phyloP scores from a whole-genome alignment of 495 filamentous ascomycete species.

The Tuber umbilicatum region DNA sequence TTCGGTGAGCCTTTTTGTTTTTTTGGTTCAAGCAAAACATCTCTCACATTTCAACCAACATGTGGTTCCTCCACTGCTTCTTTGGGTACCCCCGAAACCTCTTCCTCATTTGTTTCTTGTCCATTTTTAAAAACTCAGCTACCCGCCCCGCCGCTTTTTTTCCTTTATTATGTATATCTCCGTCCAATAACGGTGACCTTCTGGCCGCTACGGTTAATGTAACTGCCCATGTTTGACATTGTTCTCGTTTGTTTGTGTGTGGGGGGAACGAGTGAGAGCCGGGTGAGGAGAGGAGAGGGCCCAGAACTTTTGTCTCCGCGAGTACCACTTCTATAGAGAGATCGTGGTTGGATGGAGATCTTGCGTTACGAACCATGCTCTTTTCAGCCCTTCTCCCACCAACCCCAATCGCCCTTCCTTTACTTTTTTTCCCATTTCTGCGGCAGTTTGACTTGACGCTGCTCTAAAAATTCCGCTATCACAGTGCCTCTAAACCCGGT shows the following conservation, averaged over 20 bases:
- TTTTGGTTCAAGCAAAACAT: not conserved
- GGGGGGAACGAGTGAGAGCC: not conserved
- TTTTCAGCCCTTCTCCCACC: constrained; percentile 28
- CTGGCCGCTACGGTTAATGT: constrained; percentile 18
- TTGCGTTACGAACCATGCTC: constrained; percentile 19
- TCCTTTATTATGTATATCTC: not conserved
- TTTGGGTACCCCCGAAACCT: not conserved
- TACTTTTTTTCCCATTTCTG: constrained; percentile 9
- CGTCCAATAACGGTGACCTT: constrained; percentile 6
- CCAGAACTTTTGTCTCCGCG: constrained; percentile 1
- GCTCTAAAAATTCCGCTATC: not conserved
- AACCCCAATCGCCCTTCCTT: constrained; percentile 15
- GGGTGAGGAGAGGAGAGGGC: not conserved
- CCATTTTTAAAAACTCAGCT: constrained; percentile 3
- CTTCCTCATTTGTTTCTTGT: not conserved
- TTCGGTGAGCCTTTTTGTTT: not conserved
- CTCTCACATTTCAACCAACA: not conserved
- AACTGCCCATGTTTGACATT: constrained; percentile 35
- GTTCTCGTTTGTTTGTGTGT: constrained; percentile 14
- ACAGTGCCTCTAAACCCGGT: not conserved
- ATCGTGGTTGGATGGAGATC: constrained; percentile 29
- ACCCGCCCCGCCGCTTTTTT: not conserved
- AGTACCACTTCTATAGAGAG: constrained; percentile 16
- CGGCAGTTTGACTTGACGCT: constrained; percentile 8
- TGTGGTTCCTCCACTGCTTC: not conserved